Evolutionary conservation across 2,329 filamentous ascomycete genomes (phyloP), one percentile per base, ranked within the genome.

Genomic region (Cordyceps javanica): DNA sequence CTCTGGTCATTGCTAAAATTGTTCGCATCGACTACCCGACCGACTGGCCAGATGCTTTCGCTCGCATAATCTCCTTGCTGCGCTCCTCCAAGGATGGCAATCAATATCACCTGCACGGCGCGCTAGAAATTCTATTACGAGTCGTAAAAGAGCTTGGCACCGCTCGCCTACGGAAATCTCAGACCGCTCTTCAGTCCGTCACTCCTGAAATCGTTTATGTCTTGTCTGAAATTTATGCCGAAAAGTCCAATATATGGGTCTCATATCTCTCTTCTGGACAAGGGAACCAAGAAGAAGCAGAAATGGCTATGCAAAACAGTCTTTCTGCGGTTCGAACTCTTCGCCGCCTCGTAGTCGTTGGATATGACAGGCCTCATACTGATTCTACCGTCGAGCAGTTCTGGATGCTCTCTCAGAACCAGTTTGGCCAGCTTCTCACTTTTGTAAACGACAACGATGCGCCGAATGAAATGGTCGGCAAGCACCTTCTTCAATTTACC

Each of bases 61-160:
- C 79, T 16, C 77, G 71, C n/a, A 70, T 93, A 9, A 82, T 90
- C 49, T 75, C 79, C 26, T 76, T 87, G 28, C 78, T 96, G 34
- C 85, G 88, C 57, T 69, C 69, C 1, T 66, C 64, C 32, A 67
- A 64, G 57, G 74, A 81, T 59, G 78, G 79, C 9, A 83, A 86
- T 63, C 82, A 84, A 44, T 68, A 87, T 13, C 85, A 88, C 56
- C 82, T 96, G 3, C 79, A 83, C 25, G 86, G 91, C 49, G 82
- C 85, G 8, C 79, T 97, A 44, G 79, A 90, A 54, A 85, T 96
- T 13, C 77, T 97, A 11, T 77, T 97, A 14, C 88, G 93, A 49
- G 85, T 96, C 28, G 86, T 96, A 67, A 99, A 97, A 73, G 94
- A 97, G 70, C 77, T 97, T 6, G 86, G 89, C 0, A 92, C 89